Evolutionary conservation across 495 filamentous ascomycete species (phyloP).

Genomic region (Astrothelium macrocarpum): DNA sequence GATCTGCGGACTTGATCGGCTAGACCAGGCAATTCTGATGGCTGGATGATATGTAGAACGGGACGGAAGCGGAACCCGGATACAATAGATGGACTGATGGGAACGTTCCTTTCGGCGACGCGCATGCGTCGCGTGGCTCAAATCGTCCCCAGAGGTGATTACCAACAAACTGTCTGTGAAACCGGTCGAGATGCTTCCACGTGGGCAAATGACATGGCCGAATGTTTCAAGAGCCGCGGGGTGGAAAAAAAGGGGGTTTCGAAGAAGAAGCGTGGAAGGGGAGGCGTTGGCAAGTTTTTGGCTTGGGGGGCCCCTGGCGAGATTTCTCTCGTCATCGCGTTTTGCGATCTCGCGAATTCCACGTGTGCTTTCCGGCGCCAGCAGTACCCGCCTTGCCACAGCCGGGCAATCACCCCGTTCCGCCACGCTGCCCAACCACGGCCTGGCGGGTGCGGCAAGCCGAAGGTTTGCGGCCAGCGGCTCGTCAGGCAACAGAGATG

Average conservation of each 20-base stretch:
- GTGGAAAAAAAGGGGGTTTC: background rate
- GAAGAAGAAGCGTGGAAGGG: background rate
- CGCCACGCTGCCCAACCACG: background rate
- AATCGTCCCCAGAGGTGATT: background rate
- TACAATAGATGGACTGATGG: background rate
- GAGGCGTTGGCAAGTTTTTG: background rate
- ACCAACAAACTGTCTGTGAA: background rate
- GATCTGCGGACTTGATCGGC: background rate
- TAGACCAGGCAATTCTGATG: background rate
- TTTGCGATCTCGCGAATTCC: constrained; percentile 2
- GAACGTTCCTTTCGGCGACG: background rate
- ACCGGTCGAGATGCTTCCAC: background rate
- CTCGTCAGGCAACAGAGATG: too few species aligned
- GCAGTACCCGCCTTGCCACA: constrained; percentile 1
- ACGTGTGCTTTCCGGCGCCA: constrained; percentile 6
- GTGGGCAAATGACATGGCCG: background rate
- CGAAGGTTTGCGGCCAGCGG: too few species aligned
- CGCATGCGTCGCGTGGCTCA: background rate
- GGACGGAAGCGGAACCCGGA: background rate
- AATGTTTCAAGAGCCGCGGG: constrained; percentile 1
- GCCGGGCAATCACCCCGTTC: background rate
- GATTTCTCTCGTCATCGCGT: constrained; percentile 2
- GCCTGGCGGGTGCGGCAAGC: too few species aligned
- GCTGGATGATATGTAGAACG: background rate
- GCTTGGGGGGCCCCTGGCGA: background rate